Evolutionary conservation across 352 stramenopile genomes (phyloP), one percentile per base, ranked within the genome.

Genomic region (Phytopythium ostracodes): DNA sequence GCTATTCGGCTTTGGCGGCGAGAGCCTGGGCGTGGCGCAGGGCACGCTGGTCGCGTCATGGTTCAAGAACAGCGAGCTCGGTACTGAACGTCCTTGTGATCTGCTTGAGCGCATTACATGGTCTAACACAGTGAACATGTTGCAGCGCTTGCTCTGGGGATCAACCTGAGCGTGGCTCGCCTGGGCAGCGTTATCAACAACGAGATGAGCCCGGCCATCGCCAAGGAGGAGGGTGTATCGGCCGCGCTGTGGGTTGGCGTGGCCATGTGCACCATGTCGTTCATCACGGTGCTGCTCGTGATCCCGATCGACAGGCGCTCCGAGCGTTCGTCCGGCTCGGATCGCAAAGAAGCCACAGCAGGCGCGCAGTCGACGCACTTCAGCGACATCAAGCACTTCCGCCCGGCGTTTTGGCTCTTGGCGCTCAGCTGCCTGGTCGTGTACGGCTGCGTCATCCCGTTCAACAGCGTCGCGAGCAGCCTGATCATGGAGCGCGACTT

Each of bases 171-270:
- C 59, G 82, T 98, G 14, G 82, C 83, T 42, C 76, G 92, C 38
- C 71, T 98, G 18, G 94, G 93, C n/a, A 96, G 81, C 46, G 93
- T 98, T 24, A 91, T 97, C 65, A 98, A 98, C 73, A 97, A 98
- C 67, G 79, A 92, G 55, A 43, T 96, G 1, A 97, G 85, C 66
- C 90, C 90, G 0, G 60, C 71, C 49, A 77, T 98, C 29, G 91
- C 93, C 1, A 67, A 88, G 49, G 62, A 63, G 27, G 81, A 75
- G 14, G 76, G 70, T 49, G 82, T 97, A 18, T 87, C 79, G 5
- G 69, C 68, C 2, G 89, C 93, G 33, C 77, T 98, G 17, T 98
- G 88, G 85, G 67, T 97, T 40, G 90, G 91, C 52, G 84, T 89
- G 1, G 60, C 86, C 51, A 89, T 98, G 73, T 96, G 88, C 60